These are phyloP conservation scores for Talaromyces verruculosus DNA, from an alignment of 2,329 filamentous ascomycete genomes.

Conservation along the genomic window DNA sequence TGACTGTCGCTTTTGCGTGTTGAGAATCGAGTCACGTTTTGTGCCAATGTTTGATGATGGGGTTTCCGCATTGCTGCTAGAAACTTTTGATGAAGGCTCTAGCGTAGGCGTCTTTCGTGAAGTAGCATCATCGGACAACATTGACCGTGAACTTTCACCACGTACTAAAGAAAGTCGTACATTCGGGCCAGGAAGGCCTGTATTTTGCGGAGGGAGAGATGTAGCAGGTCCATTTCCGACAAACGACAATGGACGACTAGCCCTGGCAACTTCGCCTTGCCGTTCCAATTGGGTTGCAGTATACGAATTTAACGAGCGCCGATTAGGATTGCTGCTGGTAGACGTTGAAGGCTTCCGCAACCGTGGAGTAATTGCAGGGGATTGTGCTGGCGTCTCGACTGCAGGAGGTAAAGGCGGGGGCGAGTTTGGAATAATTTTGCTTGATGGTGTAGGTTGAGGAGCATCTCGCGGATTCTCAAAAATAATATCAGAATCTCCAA, in stretches of 20 bases:
- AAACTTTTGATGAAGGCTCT: not conserved
- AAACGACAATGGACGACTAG: constrained; percentile 17
- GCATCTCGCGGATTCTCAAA: constrained; percentile 27
- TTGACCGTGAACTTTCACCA: constrained; percentile 5
- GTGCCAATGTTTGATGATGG: not conserved
- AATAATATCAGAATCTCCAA: constrained; percentile 26
- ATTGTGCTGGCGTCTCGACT: constrained; percentile 4
- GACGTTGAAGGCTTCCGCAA: constrained; percentile 23
- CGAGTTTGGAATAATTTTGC: constrained; percentile 27
- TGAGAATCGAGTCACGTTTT: not conserved
- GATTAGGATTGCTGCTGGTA: constrained; percentile 23
- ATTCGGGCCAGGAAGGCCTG: constrained; percentile 44
- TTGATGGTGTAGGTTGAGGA: constrained; percentile 24
- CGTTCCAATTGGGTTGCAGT: constrained; percentile 21
- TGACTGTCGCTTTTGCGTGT: constrained; percentile 12
- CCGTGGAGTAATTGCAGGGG: constrained; percentile 23
- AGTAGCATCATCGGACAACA: not conserved
- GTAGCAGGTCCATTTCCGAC: constrained; percentile 17
- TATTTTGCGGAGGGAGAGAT: constrained; percentile 39
- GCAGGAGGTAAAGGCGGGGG: constrained; percentile 6
- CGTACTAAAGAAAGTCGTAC: constrained; percentile 12
- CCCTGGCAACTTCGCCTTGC: constrained; percentile 9
- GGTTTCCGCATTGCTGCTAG: not conserved
- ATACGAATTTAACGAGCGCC: constrained; percentile 29
- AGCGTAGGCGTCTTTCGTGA: not conserved